Evolutionary conservation across 2,329 filamentous ascomycete genomes (phyloP), one percentile per base, ranked within the genome.

Genomic region (Colletotrichum destructivum): DNA sequence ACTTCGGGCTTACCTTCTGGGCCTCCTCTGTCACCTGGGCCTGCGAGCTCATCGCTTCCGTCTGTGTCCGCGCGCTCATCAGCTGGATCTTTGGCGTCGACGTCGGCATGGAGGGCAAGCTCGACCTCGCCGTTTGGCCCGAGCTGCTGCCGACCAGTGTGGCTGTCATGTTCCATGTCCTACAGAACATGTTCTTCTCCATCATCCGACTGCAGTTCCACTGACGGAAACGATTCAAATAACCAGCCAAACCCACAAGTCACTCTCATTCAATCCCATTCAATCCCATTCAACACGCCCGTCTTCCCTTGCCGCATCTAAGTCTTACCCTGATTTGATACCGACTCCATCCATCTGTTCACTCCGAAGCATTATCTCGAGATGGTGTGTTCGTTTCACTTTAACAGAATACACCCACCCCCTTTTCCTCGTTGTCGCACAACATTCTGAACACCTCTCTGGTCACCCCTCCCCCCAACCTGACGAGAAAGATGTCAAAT

Each of bases 121-220:
- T 88, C 72, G 91, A 93, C 79, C 82, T 93, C 75, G 87, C 87
- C 8, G 88, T 89, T 66, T 92, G 90, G 89, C 90, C 91, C 2
- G 91, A 92, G 82, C 80, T 93, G 76, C 80, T 93, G 76, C 91
- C 91, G 21, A 91, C 91, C 3, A 89, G 88, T 66, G 88, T 91
- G 23, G 89, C 88, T 26, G 90, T 92, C 26, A 90, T 89, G 83
- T 82, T 92, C 78, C 91, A 93, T 76, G 91, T 92, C 62, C 78
- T 92, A 80, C 91, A 93, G 81, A 93, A 92, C 79, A 93, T 93
- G 91, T 80, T 93, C 67, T 92, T 93, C 81, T 90, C 89, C 56
- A 92, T 93, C 76, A 88, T 92, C 46, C 86, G 90, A 74, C 81
- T 93, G 77, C 87, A 89, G 74, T 92, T 93, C 75, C 84, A 62